phyloP scores from a whole-genome alignment of 139 green algal genomes.

The Parachlorella kessleri region DNA sequence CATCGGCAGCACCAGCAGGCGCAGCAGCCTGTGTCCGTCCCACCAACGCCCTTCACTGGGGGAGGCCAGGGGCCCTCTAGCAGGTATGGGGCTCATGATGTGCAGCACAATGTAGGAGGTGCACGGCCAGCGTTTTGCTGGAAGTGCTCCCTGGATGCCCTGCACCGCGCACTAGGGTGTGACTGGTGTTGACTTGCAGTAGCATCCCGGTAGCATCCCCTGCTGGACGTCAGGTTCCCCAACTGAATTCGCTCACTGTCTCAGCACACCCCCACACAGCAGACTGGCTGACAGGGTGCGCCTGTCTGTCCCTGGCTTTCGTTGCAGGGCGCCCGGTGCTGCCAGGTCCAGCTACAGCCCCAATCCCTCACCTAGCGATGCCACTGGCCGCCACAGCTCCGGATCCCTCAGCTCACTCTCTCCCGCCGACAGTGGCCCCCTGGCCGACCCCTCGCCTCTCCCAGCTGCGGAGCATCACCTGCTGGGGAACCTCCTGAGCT shows the following conservation, averaged over 20 bases:
- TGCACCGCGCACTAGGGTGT: too few species aligned
- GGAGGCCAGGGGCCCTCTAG: neutral
- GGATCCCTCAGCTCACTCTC: neutral
- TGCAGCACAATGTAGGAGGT: too few species aligned
- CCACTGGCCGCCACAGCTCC: neutral
- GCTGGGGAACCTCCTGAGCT: slow-evolving; percentile 20
- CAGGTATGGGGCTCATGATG: too few species aligned
- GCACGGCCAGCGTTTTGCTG: too few species aligned
- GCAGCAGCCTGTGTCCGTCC: neutral
- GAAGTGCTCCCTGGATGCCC: too few species aligned
- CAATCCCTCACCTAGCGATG: neutral
- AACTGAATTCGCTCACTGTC: too few species aligned
- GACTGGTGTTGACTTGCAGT: too few species aligned
- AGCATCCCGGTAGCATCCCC: too few species aligned
- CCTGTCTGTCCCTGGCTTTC: neutral
- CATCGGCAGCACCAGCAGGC: neutral
- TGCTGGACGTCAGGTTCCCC: too few species aligned
- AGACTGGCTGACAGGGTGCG: neutral
- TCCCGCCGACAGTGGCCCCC: neutral
- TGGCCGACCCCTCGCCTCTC: neutral
- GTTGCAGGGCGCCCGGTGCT: neutral
- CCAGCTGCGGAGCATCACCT: slow-evolving; percentile 14
- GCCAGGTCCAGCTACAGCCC: neutral
- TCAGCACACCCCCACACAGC: too few species aligned
- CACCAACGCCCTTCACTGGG: neutral